Conservation (phyloP, 1,139 yeast genomes). For the Nakaseomyces kungkrabaensis region DNA sequence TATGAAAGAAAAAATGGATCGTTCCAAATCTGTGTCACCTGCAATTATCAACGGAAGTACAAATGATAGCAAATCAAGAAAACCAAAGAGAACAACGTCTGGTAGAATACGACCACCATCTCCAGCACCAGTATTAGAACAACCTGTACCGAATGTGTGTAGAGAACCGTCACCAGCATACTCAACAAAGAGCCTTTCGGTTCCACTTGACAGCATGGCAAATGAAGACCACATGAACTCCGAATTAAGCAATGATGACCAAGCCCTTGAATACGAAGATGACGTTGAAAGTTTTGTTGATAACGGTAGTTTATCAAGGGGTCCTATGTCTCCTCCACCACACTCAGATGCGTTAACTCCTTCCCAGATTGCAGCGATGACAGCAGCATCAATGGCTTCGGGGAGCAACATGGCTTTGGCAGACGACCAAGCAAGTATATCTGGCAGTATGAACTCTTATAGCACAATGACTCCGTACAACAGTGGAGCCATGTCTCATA, state of each 20-base stretch:
- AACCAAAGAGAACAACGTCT: neutral
- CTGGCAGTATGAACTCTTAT: constrained; percentile 5
- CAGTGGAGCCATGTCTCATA: constrained; percentile 14
- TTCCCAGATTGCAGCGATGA: neutral
- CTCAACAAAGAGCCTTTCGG: neutral
- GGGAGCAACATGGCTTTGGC: neutral
- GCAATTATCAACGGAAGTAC: neutral
- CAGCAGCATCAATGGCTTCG: constrained; percentile 1
- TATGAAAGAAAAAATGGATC: neutral
- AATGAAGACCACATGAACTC: neutral
- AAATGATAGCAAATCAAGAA: neutral
- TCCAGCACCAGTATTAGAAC: neutral
- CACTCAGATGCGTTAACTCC: neutral
- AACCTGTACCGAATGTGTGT: neutral
- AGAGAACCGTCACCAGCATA: neutral
- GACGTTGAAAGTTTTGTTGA: neutral
- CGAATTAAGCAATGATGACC: neutral
- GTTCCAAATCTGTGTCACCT: neutral
- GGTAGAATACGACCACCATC: neutral
- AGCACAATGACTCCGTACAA: constrained; percentile 8
- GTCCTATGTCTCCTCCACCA: neutral
- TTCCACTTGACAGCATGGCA: neutral
- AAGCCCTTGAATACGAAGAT: neutral
- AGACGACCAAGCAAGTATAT: constrained; percentile 5
- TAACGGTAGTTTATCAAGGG: neutral